Evolutionary conservation across 768 basidiomycete species (phyloP), one percentile per base, ranked within the genome.

Genomic region (Pleurotus sapidus): DNA sequence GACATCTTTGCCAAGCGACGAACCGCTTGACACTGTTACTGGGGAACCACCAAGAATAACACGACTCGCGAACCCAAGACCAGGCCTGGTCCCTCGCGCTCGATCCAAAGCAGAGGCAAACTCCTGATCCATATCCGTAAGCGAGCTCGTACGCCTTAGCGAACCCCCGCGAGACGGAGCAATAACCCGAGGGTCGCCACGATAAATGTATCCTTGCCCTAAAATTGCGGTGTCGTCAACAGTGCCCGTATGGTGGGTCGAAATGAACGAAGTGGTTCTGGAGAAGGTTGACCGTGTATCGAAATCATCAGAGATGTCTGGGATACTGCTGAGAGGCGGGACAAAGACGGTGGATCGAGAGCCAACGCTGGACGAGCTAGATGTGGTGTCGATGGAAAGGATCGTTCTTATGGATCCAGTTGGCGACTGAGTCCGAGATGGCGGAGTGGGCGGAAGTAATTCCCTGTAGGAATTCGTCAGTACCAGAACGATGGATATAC

Each of bases 271-370:
- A 11, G 78, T 69, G 7, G 62, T 71, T 58, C 72, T 74, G 40
- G 70, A 74, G 43, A 74, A 57, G 20, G 62, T 67, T n/a, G 71
- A 74, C 9, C 60, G 64, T 9, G 65, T 70, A 37, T 58, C 66
- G 54, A 59, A 72, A 49, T 63, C 67, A 58, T 91, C 89, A 0
- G 86, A 84, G 11, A 93, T 78, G 17, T 90, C 89, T 0, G 86
- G 86, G 25, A 91, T 77, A 2, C 81, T 77, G 55, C 83, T 78
- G n/a, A 91, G 68, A 0, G 91, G 89, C 0, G 91, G 91, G 1
- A 93, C 83, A 63, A 89, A 93, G 34, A 87, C 81, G 1, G 89
- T 91, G 2, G 87, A 89, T 0, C 84, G 80, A 7, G 88, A 89
- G 2, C 89, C 81, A 15, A 70, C 74, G 39, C 78, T 79, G 25